These are phyloP conservation scores for Phytopythium chamaehyphon DNA, from an alignment of 352 stramenopile genomes.

Conservation along the genomic window DNA sequence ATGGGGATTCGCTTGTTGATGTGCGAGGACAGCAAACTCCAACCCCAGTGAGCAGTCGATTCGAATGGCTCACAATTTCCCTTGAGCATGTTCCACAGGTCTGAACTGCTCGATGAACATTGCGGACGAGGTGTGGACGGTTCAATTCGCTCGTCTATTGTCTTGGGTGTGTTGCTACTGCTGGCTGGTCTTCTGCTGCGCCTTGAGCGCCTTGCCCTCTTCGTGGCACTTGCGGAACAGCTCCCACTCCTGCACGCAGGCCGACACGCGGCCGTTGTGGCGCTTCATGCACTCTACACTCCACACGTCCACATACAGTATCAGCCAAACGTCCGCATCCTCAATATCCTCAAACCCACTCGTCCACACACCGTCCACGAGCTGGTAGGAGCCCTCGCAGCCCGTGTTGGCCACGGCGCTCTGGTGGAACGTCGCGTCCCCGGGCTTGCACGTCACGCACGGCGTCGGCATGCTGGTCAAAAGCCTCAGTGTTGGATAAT, in stretches of 20 bases:
- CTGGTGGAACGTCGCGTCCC: conserved; percentile 60
- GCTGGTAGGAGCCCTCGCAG: conserved; percentile 59
- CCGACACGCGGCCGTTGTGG: conserved; percentile 68
- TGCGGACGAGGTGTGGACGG: background rate
- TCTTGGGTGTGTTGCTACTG: background rate
- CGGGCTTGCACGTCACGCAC: conserved; percentile 70
- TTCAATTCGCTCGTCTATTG: background rate
- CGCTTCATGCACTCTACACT: conserved; percentile 77
- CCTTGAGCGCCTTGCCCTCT: conserved; percentile 34
- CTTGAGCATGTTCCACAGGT: too few relatives aligned
- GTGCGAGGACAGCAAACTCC: too few relatives aligned
- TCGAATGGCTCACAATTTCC: too few relatives aligned
- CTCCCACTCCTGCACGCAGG: conserved; percentile 68
- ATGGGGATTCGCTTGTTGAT: too few relatives aligned
- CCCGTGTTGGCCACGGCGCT: conserved; percentile 66
- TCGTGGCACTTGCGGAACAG: conserved; percentile 76
- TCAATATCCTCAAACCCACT: background rate
- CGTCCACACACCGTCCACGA: conserved; percentile 45
- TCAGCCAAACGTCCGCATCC: too few relatives aligned
- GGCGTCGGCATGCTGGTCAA: conserved; percentile 42
- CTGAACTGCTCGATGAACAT: too few relatives aligned
- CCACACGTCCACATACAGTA: background rate
- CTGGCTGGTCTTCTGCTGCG: conserved; percentile 12
- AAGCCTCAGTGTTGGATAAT: too few relatives aligned
- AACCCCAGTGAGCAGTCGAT: too few relatives aligned